phyloP scores from a whole-genome alignment of 2,329 filamentous ascomycete genomes.

The Didymella sp. region DNA sequence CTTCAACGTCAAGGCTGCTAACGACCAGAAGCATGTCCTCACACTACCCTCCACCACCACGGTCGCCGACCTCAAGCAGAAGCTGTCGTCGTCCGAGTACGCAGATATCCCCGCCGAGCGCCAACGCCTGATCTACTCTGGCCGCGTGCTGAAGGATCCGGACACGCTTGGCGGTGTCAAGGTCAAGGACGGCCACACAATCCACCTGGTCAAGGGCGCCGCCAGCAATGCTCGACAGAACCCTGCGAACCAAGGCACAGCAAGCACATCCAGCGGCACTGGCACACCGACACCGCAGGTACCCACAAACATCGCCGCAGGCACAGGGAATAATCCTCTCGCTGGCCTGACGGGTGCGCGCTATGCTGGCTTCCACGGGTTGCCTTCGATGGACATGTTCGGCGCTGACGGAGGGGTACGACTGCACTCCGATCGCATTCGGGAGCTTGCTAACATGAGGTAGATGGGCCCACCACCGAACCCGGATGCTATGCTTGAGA shows the following conservation, averaged over 20 bases:
- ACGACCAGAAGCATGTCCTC: slow-evolving; percentile 82
- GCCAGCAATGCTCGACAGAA: slow-evolving; percentile 78
- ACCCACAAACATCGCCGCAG: slow-evolving; percentile 79
- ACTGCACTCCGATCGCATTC: slow-evolving; percentile 31
- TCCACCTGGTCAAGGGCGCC: slow-evolving; percentile 96
- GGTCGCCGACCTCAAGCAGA: slow-evolving; percentile 86
- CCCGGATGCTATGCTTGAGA: slow-evolving; percentile 79
- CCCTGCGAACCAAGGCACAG: slow-evolving; percentile 58
- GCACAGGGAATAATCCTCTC: slow-evolving; percentile 81
- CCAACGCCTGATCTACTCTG: slow-evolving; percentile 96
- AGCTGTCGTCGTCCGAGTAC: slow-evolving; percentile 79
- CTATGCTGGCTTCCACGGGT: slow-evolving; percentile 88
- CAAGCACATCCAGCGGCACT: slow-evolving; percentile 44
- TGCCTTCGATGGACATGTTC: slow-evolving; percentile 88
- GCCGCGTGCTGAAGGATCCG: slow-evolving; percentile 93
- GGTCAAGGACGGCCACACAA: slow-evolving; percentile 93
- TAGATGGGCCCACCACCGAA: slow-evolving; percentile 90
- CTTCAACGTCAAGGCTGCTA: slow-evolving; percentile 98
- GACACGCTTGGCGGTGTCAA: slow-evolving; percentile 87
- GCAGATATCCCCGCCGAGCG: slow-evolving; percentile 87
- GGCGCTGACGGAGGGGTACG: slow-evolving; percentile 92
- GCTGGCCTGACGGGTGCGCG: slow-evolving; percentile 90
- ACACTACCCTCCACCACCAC: slow-evolving; percentile 79
- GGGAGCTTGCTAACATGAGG: slow-evolving; percentile 27
- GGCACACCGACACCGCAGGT: slow-evolving; percentile 66